A percentile compares a stretch with the other conserved stretches of the same genome.
These are phyloP conservation scores for Meira miltonrushii DNA, from an alignment of 1,284 basidiomycete genomes.

Conservation along the genomic window DNA sequence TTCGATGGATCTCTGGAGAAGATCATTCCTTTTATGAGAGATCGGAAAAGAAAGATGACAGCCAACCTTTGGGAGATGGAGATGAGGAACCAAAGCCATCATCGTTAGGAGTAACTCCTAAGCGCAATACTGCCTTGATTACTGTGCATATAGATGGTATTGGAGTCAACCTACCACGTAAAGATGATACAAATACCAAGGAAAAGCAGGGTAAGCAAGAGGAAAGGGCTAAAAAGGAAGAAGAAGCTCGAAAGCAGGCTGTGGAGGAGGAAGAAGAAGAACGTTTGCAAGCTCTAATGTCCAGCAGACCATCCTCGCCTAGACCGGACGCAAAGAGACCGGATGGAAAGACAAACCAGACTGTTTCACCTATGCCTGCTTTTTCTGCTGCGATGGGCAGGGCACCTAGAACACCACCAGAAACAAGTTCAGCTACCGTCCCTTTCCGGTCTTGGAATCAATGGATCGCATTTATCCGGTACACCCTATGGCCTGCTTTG, in stretches of 20 bases:
- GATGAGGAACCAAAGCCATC: not conserved
- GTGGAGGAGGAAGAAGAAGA: constrained; percentile 15
- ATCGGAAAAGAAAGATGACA: not conserved
- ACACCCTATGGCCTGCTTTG: constrained; percentile 15
- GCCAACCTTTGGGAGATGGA: not conserved
- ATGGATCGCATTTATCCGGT: not conserved
- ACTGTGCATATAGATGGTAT: constrained; percentile 40
- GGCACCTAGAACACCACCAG: constrained; percentile 4
- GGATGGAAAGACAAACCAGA: not conserved
- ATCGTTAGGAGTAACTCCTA: not conserved
- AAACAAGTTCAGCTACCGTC: constrained; percentile 15
- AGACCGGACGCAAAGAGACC: not conserved
- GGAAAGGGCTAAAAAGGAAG: not conserved
- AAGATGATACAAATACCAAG: constrained; percentile 1
- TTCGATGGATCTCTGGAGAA: not conserved
- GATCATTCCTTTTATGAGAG: constrained; percentile 10
- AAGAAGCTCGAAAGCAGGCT: constrained; percentile 1
- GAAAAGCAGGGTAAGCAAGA: not conserved
- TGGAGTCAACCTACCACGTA: constrained; percentile 27
- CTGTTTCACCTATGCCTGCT: constrained; percentile 4
- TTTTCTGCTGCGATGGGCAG: constrained; percentile 6
- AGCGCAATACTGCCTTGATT: constrained; percentile 12
- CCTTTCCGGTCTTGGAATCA: not conserved
- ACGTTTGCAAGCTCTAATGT: constrained; percentile 8
- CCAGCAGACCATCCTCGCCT: not conserved